Base-by-base conservation (phyloP, 2,329 filamentous ascomycete species). In the Colletotrichum sp. region DNA sequence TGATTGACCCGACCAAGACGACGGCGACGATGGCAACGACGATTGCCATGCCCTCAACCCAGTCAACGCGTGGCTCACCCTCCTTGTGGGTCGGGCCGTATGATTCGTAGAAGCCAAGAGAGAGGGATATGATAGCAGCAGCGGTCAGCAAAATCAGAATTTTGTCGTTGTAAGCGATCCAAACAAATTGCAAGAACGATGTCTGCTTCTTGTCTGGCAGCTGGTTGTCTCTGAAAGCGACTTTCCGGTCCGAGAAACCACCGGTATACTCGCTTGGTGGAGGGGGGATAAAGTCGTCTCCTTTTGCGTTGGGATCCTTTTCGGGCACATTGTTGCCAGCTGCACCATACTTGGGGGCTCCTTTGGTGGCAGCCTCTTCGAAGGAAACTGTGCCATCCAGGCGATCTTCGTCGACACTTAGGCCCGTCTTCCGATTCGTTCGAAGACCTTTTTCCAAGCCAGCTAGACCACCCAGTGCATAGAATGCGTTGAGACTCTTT, bases 381-480 rank as follows among this genome's bases (percentile, higher is more conserved):
- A 96, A 96, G 4, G 89, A 86, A 3, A 97, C 88, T 0, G 86
- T 83, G n/a, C 92, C 92, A 64, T 94, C 89, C 62, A 95, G 81
- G 9, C 84, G 82, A 24, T 88, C 87, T 84, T 97, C 95, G 78
- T 96, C 95, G 21, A 92, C 80, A 78, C 93, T 94, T 28, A 97
- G 85, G 13, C 95, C 95, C 69, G 90, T 86, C 60, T 87, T 88
- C 52, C 91, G 84, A 81, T 95, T 87, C 2, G 94, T 93, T 73
- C 92, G 88, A 12, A 97, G 83, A 1, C 95, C 95, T 81, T 93
- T 95, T 80, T 95, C 94, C 24, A 97, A 82, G 3, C 95, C 95
- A 10, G 86, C 86, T 8, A 96, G 82, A 65, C 95, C 95, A 71
- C 95, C 95, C 4, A 97, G 84, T 8, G 94, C 94, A 79, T 94